Conservation (phyloP, 2,329 filamentous ascomycete genomes). For the Sporothrix humicola region DNA sequence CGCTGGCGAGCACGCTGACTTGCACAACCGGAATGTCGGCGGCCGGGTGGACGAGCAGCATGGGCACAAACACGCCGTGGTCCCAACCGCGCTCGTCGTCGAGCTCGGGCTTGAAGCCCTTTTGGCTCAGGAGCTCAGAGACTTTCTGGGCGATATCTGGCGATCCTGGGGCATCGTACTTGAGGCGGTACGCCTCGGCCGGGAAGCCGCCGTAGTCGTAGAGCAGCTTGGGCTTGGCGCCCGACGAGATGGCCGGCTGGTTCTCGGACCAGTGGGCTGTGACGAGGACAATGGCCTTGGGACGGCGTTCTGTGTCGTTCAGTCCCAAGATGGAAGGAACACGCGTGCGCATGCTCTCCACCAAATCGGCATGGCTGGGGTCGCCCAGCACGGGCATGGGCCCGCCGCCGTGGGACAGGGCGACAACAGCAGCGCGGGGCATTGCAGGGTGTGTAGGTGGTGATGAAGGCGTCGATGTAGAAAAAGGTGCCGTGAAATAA, state of each 20-base stretch:
- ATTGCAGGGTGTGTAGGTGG: conserved; percentile 40
- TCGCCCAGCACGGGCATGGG: conserved; percentile 65
- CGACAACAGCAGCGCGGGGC: conserved; percentile 53
- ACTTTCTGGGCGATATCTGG: conserved; percentile 59
- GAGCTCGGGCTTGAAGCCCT: conserved; percentile 50
- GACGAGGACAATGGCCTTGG: conserved; percentile 58
- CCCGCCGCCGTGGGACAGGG: conserved; percentile 59
- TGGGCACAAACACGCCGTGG: conserved; percentile 65
- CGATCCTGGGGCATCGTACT: conserved; percentile 62
- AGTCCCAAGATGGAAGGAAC: conserved; percentile 63
- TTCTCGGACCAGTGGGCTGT: conserved; percentile 63
- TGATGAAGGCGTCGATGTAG: no score
- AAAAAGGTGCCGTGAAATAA: no score
- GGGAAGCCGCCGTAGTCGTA: conserved; percentile 67
- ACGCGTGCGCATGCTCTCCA: conserved; percentile 57
- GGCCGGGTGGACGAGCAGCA: conserved; percentile 59
- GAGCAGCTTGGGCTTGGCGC: conserved; percentile 52
- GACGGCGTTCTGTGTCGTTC: conserved; percentile 52
- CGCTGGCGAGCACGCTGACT: conserved; percentile 59
- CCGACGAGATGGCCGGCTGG: conserved; percentile 58
- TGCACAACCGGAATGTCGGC: conserved; percentile 63
- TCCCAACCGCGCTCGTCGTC: conserved; percentile 59
- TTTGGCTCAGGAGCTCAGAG: conserved; percentile 50
- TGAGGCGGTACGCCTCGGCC: conserved; percentile 58
- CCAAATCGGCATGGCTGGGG: conserved; percentile 57